A percentile compares a stretch with the other conserved stretches of the same genome.
Evolutionary conservation across 2,329 filamentous ascomycete genomes (phyloP).

Genomic region (Raffaelea albimanens): DNA sequence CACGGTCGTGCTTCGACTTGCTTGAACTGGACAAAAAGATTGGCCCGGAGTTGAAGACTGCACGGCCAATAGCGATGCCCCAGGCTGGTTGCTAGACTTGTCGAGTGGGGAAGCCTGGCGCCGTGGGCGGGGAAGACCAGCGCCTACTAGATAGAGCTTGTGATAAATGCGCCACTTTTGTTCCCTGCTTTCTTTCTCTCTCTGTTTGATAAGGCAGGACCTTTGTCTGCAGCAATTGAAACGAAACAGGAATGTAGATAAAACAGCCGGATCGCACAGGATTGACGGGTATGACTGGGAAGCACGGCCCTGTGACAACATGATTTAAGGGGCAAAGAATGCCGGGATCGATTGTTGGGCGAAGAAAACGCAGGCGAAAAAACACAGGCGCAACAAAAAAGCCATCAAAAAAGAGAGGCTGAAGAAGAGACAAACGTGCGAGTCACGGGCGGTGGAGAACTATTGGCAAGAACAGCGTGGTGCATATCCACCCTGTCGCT

Average conservation of each 20-base stretch:
- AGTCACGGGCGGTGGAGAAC: too few species aligned
- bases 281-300: too few species aligned
- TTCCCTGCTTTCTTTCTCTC: background rate
- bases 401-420: too few species aligned
- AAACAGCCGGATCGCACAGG: too few species aligned
- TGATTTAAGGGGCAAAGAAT: too few species aligned
- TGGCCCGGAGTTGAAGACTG: background rate
- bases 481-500: too few species aligned
- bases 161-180: conserved; percentile 1
- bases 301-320: too few species aligned
- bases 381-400: background rate
- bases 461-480: too few species aligned
- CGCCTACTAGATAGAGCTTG: background rate
- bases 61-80: background rate
- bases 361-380: background rate
- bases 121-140: conserved; percentile 4
- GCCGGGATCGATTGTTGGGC: background rate
- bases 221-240: background rate
- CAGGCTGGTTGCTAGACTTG: background rate
- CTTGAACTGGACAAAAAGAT: too few species aligned
- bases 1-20: background rate
- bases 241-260: background rate
- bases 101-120: background rate
- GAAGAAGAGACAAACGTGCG: too few species aligned
- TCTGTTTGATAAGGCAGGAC: background rate